Conservation (phyloP, 1,284 basidiomycete genomes). For the Ganoderma lucidum region DNA sequence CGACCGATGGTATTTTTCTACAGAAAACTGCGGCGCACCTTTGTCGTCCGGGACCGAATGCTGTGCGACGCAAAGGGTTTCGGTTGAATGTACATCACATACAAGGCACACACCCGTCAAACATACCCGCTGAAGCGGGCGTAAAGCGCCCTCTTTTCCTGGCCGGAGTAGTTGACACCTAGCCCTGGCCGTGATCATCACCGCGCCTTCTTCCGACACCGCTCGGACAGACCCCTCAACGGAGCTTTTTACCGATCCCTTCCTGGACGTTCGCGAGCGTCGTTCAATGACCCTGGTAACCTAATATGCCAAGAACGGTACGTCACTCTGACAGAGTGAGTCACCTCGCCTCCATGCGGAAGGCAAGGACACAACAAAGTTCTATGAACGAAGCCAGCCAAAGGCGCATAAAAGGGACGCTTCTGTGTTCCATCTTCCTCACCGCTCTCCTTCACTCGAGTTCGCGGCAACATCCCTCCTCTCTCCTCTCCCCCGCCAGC, state of each 20-base stretch:
- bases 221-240: background rate
- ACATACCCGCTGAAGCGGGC: background rate
- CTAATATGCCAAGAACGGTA: background rate
- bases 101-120: constrained; percentile 5
- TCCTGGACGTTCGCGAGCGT: background rate
- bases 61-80: background rate
- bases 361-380: background rate
- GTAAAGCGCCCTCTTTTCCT: background rate
- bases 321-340: background rate
- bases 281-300: background rate
- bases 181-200: background rate
- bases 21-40: background rate
- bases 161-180: background rate
- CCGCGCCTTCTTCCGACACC: background rate
- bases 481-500: background rate
- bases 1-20: background rate
- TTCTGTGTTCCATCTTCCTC: background rate
- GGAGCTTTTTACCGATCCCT: background rate
- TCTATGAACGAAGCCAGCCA: background rate
- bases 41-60: background rate
- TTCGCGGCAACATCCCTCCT: background rate
- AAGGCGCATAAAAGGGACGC: background rate
- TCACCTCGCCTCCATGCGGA: background rate
- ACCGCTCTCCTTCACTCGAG: constrained; percentile 2
- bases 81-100: background rate